A percentile compares a stretch with the other conserved stretches of the same genome.
Evolutionary conservation across 805 yeast genomes (phyloP).

Genomic region (Tetrapisispora taiwanensis): DNA sequence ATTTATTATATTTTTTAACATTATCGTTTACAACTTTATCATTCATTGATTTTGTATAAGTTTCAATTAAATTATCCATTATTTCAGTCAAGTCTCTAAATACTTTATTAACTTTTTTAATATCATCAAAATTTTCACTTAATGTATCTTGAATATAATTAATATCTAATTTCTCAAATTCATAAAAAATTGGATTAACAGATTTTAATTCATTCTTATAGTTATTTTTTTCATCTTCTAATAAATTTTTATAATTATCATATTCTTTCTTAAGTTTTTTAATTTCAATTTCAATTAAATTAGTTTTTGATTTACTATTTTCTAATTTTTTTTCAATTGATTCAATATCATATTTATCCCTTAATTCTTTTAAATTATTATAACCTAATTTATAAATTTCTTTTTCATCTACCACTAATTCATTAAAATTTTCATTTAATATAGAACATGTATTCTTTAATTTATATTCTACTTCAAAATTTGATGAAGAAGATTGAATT

Average conservation of each 20-base stretch:
- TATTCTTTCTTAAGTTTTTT: conserved; percentile 5
- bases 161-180: conserved; percentile 15
- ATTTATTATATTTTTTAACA: conserved; percentile 43
- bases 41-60: conserved; percentile 77
- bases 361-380: conserved; percentile 27
- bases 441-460: conserved; percentile 5
- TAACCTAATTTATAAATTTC: conserved; percentile 45
- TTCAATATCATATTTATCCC: conserved; percentile 12
- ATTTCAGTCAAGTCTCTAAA: conserved; percentile 26
- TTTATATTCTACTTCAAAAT: not conserved
- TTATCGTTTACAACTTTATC: conserved; percentile 78
- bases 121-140: conserved; percentile 8
- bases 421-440: conserved; percentile 20
- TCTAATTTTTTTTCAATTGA: conserved; percentile 10
- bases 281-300: conserved; percentile 7
- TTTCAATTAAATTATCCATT: conserved; percentile 38
- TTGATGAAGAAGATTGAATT: not conserved
- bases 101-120: conserved; percentile 15
- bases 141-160: conserved; percentile 8
- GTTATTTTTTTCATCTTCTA: conserved; percentile 14
- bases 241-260: conserved; percentile 12
- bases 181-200: conserved; percentile 17
- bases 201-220: conserved; percentile 12
- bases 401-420: conserved; percentile 37
- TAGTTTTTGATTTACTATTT: conserved; percentile 2